phyloP scores from a whole-genome alignment of 768 basidiomycete genomes.

The Exidia glandulosa region DNA sequence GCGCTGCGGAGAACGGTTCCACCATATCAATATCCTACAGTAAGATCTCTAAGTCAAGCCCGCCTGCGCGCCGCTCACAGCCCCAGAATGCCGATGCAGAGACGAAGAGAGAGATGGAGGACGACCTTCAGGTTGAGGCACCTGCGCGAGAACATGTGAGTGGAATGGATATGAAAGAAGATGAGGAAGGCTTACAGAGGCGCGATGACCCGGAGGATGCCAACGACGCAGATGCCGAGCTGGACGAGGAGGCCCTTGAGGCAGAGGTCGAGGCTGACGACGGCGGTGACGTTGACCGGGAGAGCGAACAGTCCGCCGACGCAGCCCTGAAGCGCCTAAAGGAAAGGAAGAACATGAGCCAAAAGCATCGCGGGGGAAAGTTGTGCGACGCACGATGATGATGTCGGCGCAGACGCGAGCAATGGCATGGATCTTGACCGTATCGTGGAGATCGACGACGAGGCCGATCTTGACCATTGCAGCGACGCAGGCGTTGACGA shows the following conservation, averaged over 20 bases:
- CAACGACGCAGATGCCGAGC: not conserved
- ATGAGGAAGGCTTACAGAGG: not conserved
- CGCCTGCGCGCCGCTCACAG: not conserved
- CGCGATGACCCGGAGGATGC: not conserved
- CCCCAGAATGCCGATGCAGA: not conserved
- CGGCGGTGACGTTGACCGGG: not conserved
- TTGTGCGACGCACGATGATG: not conserved
- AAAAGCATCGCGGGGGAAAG: not conserved
- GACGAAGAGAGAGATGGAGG: not conserved
- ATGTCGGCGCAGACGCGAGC: not conserved
- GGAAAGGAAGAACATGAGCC: not conserved
- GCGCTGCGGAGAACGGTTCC: not conserved
- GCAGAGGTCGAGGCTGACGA: not conserved
- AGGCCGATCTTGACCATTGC: not conserved
- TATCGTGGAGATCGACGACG: not conserved
- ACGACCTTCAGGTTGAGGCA: not conserved
- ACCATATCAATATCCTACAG: not conserved
- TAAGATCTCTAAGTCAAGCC: not conserved
- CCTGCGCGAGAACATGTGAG: not conserved
- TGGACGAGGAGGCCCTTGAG: not conserved
- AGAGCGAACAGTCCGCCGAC: not conserved
- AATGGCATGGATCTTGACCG: not conserved
- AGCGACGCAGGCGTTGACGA: not conserved
- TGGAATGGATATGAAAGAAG: not conserved
- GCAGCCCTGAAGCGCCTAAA: not conserved